Evolutionary conservation across 2,329 filamentous ascomycete species (phyloP), one percentile per base, ranked within the genome.

Genomic region (Hypoxylon sp.): DNA sequence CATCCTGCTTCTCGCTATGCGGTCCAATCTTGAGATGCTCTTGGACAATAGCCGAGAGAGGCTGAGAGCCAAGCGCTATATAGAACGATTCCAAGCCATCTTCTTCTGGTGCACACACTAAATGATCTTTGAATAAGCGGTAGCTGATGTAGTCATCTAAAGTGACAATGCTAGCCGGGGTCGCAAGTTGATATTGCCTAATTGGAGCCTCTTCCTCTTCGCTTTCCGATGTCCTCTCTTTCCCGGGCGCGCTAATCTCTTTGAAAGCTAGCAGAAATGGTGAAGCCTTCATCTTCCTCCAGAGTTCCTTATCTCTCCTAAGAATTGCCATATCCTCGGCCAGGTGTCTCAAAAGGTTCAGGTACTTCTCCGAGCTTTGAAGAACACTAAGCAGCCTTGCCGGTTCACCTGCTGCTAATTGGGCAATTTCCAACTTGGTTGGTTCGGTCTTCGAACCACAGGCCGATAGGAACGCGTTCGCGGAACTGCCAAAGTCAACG

Each of bases 391-490:
- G 88, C 58, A 99, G 86, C 49, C 92, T 89, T 3, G 91, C 91
- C 2, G 96, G 95, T 76, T 98, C 94, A 61, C 85, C 88, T 58
- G 93, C 93, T n/a, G 96, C 86, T 79, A 97, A 89, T 41, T 88
- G 86, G 3, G 94, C 95, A 72, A 99, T 88, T 78, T 99, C 96
- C 2, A 88, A 79, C 73, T 93, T 96, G 2, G 91, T 97, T 3
- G 96, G 96, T 79, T 99, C 95, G 69, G 89, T 90, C 79, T 97
- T 98, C 2, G 94, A 95, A 9, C 96, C 96, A 70, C 94, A 93
- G 68, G 93, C 92, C 73, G 94, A 88, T 17, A 99, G 82, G 75
- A 99, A 99, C 0, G 91, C 85, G 75, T 98, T 98, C 1, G 93
- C 95, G 76, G 95, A 90, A 34, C 86, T 82, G 0, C 95, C 94